Base-by-base conservation (phyloP, 2,329 filamentous ascomycete species). In the Purpureocillium takamizusanense region DNA sequence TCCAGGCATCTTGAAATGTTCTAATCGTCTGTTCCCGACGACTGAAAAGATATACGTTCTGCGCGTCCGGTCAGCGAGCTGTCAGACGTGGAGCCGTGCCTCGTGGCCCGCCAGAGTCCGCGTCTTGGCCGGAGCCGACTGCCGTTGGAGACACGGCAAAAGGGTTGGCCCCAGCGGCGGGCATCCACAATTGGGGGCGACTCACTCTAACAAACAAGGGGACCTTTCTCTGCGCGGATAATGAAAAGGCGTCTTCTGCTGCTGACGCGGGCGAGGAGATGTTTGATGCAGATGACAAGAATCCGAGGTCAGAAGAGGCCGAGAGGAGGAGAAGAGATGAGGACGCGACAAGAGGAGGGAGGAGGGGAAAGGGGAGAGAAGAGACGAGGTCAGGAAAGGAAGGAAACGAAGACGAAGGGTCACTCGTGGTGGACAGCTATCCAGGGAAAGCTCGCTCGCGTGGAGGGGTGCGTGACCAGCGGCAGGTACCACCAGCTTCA, bases 1-100 rank as follows among this genome's bases (percentile, higher is more conserved):
- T 48, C 69, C 70, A 56, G 65, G 63, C 71, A 75, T 74, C 34
- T 46, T 70, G 56, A 38, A 41, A 14, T 30, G 31, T 16, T 30
- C 27, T 30, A 30, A 7, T 32, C 39, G 28, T 30, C 35, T 37
- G 36, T 21, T 29, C 21, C 29, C n/a, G 27, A 35, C 14, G 36
- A 28, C 25, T 16, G 17, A 28, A 38, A 29, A 14, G 37, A 29
- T 40, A 12, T 30, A 30, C 13, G 21, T 25, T 25, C 21, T 25
- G 21, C 21, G 10, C 5, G 5, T 10, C 21, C 6, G 10, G 21
- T 25, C 21, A 25, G 21, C 21, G 10, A 5, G 21, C 10, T 25
- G 21, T 25, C 21, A 25, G 21, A 25, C 21, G 21, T 25, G 21
- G 21, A 25, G 21, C 21, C 10, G n/a, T 10, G 21, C 21, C 21